Percentiles rank a stretch among this genome's conserved stretches.
These are phyloP conservation scores for Lagenaria siceraria DNA, from an alignment of 306 rosid genomes.

Conservation along the genomic window DNA sequence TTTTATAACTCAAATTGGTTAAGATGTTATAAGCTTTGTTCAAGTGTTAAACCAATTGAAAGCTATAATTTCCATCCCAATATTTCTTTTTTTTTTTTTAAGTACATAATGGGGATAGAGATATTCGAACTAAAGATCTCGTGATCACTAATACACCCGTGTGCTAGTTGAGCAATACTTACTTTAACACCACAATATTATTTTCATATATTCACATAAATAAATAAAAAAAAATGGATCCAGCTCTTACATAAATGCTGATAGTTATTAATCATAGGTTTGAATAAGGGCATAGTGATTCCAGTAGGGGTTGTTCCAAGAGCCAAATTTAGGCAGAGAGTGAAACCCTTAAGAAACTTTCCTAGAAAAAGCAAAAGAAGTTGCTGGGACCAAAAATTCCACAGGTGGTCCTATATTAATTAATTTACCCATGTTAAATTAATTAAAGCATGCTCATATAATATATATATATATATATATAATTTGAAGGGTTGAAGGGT, in stretches of 20 bases:
- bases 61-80: no score
- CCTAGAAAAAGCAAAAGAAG: not conserved
- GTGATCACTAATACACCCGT: no score
- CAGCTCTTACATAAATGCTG: not conserved
- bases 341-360: not conserved
- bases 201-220: no score
- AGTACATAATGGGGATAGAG: no score
- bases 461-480: not conserved
- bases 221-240: no score
- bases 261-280: not conserved
- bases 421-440: not conserved
- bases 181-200: no score
- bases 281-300: not conserved
- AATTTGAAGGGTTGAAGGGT: not conserved
- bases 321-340: not conserved
- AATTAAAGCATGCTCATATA: not conserved
- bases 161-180: no score
- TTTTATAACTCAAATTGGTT: no score
- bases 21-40: no score
- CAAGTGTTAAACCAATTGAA: no score
- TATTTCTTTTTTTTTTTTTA: no score
- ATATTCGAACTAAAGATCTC: no score
- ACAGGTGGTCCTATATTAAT: conserved; percentile 1
- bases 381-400: conserved; percentile 5
- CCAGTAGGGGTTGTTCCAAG: not conserved